Evolutionary conservation across 2,329 filamentous ascomycete species (phyloP).

Genomic region (Fusarium newnesense): DNA sequence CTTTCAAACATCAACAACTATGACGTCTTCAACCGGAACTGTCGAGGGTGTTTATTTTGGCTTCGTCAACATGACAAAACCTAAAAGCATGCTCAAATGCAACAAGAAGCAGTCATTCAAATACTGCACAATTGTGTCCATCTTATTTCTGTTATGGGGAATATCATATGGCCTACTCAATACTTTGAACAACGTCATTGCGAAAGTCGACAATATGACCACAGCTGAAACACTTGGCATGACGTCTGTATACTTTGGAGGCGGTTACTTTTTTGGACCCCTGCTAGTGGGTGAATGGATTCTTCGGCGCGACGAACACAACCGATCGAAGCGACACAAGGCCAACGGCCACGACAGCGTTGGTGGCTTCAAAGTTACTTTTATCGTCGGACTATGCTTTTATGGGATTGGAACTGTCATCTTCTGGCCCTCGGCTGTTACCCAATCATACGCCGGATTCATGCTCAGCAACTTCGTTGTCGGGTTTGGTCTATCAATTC

Average conservation of each 20-base stretch:
- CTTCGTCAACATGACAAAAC: slow-evolving; percentile 76
- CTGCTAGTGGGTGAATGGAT: slow-evolving; percentile 76
- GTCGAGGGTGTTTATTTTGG: slow-evolving; percentile 73
- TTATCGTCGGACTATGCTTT: slow-evolving; percentile 79
- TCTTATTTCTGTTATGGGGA: slow-evolving; percentile 90
- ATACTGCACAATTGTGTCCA: slow-evolving; percentile 78
- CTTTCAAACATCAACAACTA: slow-evolving; percentile 44
- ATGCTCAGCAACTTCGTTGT: slow-evolving; percentile 79
- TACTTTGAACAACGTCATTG: slow-evolving; percentile 78
- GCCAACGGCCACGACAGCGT: slow-evolving; percentile 56
- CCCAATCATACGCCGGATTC: slow-evolving; percentile 81
- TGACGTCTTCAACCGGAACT: slow-evolving; percentile 48
- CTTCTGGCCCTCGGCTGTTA: slow-evolving; percentile 84
- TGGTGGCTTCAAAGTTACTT: slow-evolving; percentile 81
- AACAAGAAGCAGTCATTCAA: slow-evolving; percentile 73
- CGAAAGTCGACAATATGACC: slow-evolving; percentile 69
- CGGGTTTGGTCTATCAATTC: slow-evolving; percentile 78
- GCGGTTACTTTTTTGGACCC: slow-evolving; percentile 76
- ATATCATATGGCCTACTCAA: slow-evolving; percentile 90
- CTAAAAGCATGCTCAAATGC: slow-evolving; percentile 76
- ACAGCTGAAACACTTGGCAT: slow-evolving; percentile 72
- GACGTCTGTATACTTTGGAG: slow-evolving; percentile 76
- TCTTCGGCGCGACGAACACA: slow-evolving; percentile 73
- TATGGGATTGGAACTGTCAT: slow-evolving; percentile 83
- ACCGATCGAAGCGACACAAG: slow-evolving; percentile 55